phyloP scores from a whole-genome alignment of 2,329 filamentous ascomycete species.

The Scedosporium aurantiacum region DNA sequence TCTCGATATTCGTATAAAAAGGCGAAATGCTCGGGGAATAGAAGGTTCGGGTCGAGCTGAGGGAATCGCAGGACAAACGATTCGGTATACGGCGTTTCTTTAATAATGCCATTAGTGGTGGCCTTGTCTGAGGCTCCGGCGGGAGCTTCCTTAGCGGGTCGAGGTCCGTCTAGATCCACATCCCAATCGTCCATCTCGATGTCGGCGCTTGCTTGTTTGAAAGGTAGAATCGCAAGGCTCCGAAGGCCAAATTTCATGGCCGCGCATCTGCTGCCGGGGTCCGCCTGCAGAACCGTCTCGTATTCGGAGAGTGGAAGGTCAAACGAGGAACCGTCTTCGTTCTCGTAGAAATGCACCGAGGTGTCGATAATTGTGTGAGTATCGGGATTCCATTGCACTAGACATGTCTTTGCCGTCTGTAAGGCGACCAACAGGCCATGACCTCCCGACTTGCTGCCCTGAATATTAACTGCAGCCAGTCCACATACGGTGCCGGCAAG shows the following conservation, averaged over 20 bases:
- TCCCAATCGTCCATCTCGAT: slow-evolving; percentile 89
- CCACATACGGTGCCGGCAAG: slow-evolving; percentile 78
- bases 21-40: slow-evolving; percentile 81
- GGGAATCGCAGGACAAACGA: slow-evolving; percentile 91
- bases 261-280: slow-evolving; percentile 86
- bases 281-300: slow-evolving; percentile 72
- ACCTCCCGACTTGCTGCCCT: slow-evolving; percentile 65
- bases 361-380: slow-evolving; percentile 70
- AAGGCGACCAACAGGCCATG: slow-evolving; percentile 76
- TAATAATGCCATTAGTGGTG: slow-evolving; percentile 27
- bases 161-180: slow-evolving; percentile 63
- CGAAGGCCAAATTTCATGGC: slow-evolving; percentile 84
- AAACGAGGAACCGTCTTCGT: slow-evolving; percentile 84
- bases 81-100: slow-evolving; percentile 60
- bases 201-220: slow-evolving; percentile 68
- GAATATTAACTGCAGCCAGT: slow-evolving; percentile 64
- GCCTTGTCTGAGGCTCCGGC: slow-evolving; percentile 22
- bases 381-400: slow-evolving; percentile 87
- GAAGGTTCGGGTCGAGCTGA: slow-evolving; percentile 73
- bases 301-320: slow-evolving; percentile 63
- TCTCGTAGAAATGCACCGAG: slow-evolving; percentile 97
- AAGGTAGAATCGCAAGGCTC: slow-evolving; percentile 87
- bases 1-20: slow-evolving; percentile 97
- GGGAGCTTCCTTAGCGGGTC: slow-evolving; percentile 33
- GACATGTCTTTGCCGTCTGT: slow-evolving; percentile 82